Base-by-base conservation (phyloP, 2,329 filamentous ascomycete genomes). In the Thelonectria rubi region DNA sequence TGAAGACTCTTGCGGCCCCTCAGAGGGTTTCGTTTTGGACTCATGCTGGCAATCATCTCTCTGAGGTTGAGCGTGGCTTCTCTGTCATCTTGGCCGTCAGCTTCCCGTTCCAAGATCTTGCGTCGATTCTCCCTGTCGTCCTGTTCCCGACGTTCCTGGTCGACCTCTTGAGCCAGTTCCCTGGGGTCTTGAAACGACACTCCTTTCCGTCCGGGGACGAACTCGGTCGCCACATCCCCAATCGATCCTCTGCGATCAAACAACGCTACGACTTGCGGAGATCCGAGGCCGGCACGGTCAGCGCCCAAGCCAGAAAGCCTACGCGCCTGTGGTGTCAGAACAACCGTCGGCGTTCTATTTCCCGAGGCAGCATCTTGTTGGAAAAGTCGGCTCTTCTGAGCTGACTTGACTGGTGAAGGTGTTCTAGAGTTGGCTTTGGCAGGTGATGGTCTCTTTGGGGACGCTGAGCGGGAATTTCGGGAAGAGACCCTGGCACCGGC, bases 21-120 rank as follows among this genome's bases (percentile, higher is more conserved):
- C 7, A 91, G 68, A 6, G 78, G 76, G 55, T 86, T 88, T 74
- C 92, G 92, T 76, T 91, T 92, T 0, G 92, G 91, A 21, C 90
- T 93, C 64, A 94, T 81, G 58, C 87, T 91, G 63, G 90, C 84
- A 62, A 94, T 94, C 86, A 93, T 89, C 65, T 92, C 90, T 64
- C 87, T 90, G 45, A 94, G 78, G 64, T 87, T 92, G 37, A 88
- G 76, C 0, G 90, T 91, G 3, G 80, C 81, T 65, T 92, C 89
- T 48, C 81, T 84, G 34, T 88, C 86, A 37, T 84, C 82, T 26
- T 79, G 77, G 11, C 68, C 71, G 17, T 73, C 76, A 53, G 78
- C 80, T 67, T 86, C 84, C 32, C 83, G 80, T 68, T 87, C 82
- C 18, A 86, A 77, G 46, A 86, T 82, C 49, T 78, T 82, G n/a